A percentile compares a stretch with the other conserved stretches of the same genome.
These are phyloP conservation scores for Soucietia sequanensis DNA, from an alignment of 805 yeast species.

Conservation along the genomic window DNA sequence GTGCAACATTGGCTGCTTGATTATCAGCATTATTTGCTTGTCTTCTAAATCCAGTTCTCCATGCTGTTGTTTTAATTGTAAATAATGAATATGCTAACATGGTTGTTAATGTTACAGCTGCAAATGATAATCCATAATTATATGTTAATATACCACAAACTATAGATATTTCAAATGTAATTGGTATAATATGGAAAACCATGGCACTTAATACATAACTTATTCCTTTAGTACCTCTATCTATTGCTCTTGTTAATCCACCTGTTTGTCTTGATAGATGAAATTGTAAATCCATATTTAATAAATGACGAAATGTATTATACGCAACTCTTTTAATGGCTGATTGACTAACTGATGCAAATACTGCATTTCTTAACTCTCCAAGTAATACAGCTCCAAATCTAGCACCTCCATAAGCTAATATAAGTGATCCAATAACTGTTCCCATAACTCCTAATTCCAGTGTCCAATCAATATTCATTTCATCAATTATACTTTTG, in stretches of 20 bases:
- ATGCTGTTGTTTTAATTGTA: conserved; percentile 89
- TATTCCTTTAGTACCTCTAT: conserved; percentile 96
- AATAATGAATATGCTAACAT: conserved; percentile 87
- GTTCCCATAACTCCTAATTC: conserved; percentile 61
- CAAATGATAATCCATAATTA: conserved; percentile 86
- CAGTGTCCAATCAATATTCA: conserved; percentile 84
- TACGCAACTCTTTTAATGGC: conserved; percentile 90
- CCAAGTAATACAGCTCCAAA: conserved; percentile 95
- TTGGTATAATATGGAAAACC: conserved; percentile 97
- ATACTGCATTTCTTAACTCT: conserved; percentile 90
- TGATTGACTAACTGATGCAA: conserved; percentile 92
- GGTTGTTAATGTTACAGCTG: conserved; percentile 82
- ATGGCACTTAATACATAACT: conserved; percentile 88
- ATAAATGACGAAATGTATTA: conserved; percentile 79
- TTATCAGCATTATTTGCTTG: conserved; percentile 90
- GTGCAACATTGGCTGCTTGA: conserved; percentile 90
- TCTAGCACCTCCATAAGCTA: conserved; percentile 92
- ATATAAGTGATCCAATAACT: conserved; percentile 62
- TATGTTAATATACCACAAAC: conserved; percentile 94
- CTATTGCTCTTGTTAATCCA: conserved; percentile 93
- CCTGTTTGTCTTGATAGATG: conserved; percentile 93
- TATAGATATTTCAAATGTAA: conserved; percentile 84
- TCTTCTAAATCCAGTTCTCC: conserved; percentile 92
- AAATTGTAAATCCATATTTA: conserved; percentile 83
- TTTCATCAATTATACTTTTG: conserved; percentile 79